Evolutionary conservation across 2,329 filamentous ascomycete species (phyloP).

Genomic region (Graphium sp.): DNA sequence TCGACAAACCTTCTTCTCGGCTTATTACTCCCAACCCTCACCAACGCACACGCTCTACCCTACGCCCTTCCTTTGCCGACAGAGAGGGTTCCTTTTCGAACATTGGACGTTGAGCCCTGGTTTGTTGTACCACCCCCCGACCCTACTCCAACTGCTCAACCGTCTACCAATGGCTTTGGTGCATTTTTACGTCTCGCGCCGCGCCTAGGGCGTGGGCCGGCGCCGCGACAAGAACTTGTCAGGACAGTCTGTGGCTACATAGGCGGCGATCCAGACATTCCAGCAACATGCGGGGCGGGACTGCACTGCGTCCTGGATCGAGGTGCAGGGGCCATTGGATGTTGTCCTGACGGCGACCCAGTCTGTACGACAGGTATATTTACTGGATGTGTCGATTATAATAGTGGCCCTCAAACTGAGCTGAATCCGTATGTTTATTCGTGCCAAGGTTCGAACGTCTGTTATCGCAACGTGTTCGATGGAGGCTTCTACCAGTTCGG

Average conservation of each 20-base stretch:
- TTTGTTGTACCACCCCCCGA: too few species aligned
- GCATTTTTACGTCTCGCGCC: too few species aligned
- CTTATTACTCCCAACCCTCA: too few species aligned
- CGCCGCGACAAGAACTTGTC: conserved; percentile 4
- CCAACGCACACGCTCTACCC: too few species aligned
- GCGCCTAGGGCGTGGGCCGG: not conserved
- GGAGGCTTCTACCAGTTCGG: conserved; percentile 40
- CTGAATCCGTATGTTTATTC: conserved; percentile 40
- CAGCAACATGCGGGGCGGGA: conserved; percentile 38
- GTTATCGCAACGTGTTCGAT: conserved; percentile 36
- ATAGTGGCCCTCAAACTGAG: conserved; percentile 29
- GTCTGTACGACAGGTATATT: conserved; percentile 37
- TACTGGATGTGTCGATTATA: conserved; percentile 37
- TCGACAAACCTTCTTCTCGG: too few species aligned
- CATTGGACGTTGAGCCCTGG: too few species aligned
- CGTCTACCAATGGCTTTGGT: too few species aligned
- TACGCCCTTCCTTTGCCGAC: too few species aligned
- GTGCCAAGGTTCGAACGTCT: conserved; percentile 31
- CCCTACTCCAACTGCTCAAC: too few species aligned
- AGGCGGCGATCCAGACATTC: conserved; percentile 29
- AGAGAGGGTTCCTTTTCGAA: too few species aligned
- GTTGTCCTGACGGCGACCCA: conserved; percentile 32
- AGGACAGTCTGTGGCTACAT: conserved; percentile 44
- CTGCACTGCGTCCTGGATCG: conserved; percentile 40
- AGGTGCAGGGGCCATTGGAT: conserved; percentile 31